These are phyloP conservation scores for Misopates orontium DNA, from an alignment of 257 asterid genomes.

Conservation along the genomic window DNA sequence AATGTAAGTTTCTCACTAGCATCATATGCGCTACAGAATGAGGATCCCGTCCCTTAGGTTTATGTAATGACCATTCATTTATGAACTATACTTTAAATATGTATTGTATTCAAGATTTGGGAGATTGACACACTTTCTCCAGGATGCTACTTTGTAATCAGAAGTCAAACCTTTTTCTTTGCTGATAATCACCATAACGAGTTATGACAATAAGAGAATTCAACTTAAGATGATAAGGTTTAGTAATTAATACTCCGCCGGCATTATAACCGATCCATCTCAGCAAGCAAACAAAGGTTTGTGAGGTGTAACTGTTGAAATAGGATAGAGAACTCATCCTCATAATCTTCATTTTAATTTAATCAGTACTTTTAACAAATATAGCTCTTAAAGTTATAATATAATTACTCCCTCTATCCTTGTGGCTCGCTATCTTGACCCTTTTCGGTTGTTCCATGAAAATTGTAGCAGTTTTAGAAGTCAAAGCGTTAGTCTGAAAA, in stretches of 20 bases:
- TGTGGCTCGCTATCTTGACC: too few species aligned
- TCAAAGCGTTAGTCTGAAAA: too few species aligned
- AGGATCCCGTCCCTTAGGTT: not conserved
- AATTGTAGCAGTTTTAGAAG: too few species aligned
- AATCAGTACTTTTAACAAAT: not conserved
- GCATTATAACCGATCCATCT: too few species aligned
- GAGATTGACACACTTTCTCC: not conserved
- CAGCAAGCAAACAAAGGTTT: too few species aligned
- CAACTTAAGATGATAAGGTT: too few species aligned
- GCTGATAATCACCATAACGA: too few species aligned
- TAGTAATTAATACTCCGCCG: too few species aligned
- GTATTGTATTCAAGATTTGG: not conserved
- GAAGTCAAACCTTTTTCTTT: too few species aligned
- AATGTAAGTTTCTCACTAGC: conserved; percentile 10
- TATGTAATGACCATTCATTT: not conserved
- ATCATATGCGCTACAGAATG: conserved; percentile 6
- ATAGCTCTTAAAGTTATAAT: not conserved
- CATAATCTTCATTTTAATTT: not conserved
- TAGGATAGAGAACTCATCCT: not conserved
- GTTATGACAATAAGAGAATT: too few species aligned
- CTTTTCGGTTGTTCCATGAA: too few species aligned
- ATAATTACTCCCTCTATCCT: not conserved
- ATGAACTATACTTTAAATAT: not conserved
- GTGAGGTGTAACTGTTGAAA: not conserved
- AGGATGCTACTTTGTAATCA: too few species aligned